phyloP scores from a whole-genome alignment of 208 protist species.

The Leishmania major region DNA sequence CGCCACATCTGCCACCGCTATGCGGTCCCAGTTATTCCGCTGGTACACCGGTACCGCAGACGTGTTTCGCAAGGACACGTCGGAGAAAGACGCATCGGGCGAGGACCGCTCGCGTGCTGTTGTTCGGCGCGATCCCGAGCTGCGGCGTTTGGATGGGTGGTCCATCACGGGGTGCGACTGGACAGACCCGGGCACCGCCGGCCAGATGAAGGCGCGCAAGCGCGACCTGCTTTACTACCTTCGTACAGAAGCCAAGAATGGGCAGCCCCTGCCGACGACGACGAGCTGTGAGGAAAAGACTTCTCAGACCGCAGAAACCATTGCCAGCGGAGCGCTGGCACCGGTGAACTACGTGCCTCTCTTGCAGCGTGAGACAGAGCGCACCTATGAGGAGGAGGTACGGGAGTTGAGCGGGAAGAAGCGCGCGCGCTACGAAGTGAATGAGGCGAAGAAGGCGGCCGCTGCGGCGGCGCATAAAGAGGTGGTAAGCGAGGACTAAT shows the following conservation, averaged over 20 bases:
- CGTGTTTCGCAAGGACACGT: slow-evolving; percentile 11
- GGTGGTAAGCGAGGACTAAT: background rate
- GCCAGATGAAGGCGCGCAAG: slow-evolving; percentile 48
- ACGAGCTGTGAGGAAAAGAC: background rate
- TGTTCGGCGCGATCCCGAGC: slow-evolving; percentile 9
- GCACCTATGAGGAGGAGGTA: slow-evolving; percentile 81
- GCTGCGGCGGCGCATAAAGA: slow-evolving; percentile 16
- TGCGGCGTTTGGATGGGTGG: slow-evolving; percentile 49
- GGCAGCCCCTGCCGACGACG: background rate
- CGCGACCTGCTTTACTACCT: slow-evolving; percentile 46
- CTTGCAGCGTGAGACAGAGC: slow-evolving; percentile 73
- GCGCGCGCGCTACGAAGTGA: slow-evolving; percentile 69
- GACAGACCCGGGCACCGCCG: slow-evolving; percentile 59
- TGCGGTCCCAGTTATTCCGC: slow-evolving; percentile 65
- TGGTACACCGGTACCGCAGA: slow-evolving; percentile 62
- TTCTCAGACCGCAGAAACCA: too few species aligned
- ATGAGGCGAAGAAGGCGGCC: slow-evolving; percentile 68
- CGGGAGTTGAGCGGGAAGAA: slow-evolving; percentile 65
- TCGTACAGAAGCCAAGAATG: slow-evolving; percentile 3
- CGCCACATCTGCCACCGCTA: slow-evolving; percentile 47
- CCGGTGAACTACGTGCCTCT: slow-evolving; percentile 60
- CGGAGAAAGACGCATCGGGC: background rate
- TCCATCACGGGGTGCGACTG: slow-evolving; percentile 80
- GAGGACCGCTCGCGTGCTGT: background rate
- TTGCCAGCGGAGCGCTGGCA: background rate